Conservation (phyloP, 495 filamentous ascomycete species). For the Penicillium samsonianum region DNA sequence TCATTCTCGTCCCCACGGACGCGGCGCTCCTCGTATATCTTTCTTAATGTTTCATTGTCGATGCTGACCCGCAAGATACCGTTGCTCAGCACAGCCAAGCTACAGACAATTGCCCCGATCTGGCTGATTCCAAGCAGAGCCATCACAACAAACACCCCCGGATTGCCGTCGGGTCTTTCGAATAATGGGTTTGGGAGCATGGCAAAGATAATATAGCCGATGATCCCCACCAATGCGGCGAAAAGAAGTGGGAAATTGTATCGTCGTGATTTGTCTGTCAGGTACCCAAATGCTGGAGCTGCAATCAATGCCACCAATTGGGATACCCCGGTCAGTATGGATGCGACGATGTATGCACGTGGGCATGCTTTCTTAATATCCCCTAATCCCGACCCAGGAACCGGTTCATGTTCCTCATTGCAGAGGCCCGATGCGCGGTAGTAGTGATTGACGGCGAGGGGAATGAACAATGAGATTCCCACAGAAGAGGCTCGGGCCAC, state of each 20-base stretch:
- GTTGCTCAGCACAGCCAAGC: conserved; percentile 77
- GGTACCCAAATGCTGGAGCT: conserved; percentile 83
- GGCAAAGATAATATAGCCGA: conserved; percentile 75
- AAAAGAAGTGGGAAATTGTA: conserved; percentile 74
- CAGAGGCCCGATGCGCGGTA: conserved; percentile 83
- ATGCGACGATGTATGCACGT: conserved; percentile 80
- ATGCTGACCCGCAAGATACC: conserved; percentile 61
- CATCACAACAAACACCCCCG: conserved; percentile 72
- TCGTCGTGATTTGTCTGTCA: conserved; percentile 60
- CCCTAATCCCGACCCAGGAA: conserved; percentile 49
- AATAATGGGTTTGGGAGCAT: conserved; percentile 68
- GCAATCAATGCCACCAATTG: conserved; percentile 82
- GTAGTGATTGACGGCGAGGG: conserved; percentile 85
- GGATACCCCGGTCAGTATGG: conserved; percentile 81
- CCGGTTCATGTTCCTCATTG: conserved; percentile 54
- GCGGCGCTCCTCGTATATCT: conserved; percentile 33
- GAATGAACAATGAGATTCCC: conserved; percentile 90
- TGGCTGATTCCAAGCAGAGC: conserved; percentile 82
- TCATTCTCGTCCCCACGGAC: conserved; percentile 18
- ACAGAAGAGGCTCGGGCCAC: conserved; percentile 96
- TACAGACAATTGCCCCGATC: conserved; percentile 94
- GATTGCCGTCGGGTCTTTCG: conserved; percentile 55
- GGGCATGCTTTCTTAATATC: conserved; percentile 80
- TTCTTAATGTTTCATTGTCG: conserved; percentile 36
- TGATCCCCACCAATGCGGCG: conserved; percentile 68